A percentile compares a stretch with the other conserved stretches of the same genome.
These are phyloP conservation scores for Pyricularia pennisetigena DNA, from an alignment of 2,329 filamentous ascomycete species.

Conservation along the genomic window DNA sequence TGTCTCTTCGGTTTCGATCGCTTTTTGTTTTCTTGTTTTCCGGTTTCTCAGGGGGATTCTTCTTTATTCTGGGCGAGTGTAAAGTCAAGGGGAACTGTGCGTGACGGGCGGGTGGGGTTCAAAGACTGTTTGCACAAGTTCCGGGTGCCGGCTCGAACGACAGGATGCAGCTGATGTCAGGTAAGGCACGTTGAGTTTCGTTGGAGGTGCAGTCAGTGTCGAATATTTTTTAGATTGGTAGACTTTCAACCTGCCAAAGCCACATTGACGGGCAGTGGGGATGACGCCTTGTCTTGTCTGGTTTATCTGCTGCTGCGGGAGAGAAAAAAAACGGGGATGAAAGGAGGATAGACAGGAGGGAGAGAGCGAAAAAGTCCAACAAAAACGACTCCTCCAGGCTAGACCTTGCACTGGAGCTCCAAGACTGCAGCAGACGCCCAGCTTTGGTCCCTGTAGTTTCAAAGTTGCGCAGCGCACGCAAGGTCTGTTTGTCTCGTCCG, in stretches of 20 bases:
- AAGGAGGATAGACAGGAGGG: neutral
- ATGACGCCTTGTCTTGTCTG: neutral
- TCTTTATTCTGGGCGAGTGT: neutral
- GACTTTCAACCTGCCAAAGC: neutral
- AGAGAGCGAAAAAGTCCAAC: neutral
- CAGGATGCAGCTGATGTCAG: neutral
- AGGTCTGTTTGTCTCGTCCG: neutral
- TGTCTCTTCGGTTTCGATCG: neutral
- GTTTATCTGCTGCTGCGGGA: neutral
- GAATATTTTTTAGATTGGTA: neutral
- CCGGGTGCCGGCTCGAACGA: neutral
- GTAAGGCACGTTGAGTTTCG: neutral
- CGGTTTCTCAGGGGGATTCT: neutral
- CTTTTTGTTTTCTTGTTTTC: too few species aligned
- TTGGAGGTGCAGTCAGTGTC: neutral
- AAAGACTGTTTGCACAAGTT: neutral
- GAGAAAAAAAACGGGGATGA: neutral
- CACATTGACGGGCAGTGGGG: neutral
- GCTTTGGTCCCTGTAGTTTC: neutral
- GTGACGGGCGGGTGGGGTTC: neutral
- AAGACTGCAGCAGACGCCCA: neutral
- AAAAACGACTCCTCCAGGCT: neutral
- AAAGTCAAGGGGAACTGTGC: neutral
- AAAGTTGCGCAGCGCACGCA: neutral
- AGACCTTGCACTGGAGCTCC: neutral